These are phyloP conservation scores for Biancaea sappan DNA, from an alignment of 306 rosid species.

Conservation along the genomic window DNA sequence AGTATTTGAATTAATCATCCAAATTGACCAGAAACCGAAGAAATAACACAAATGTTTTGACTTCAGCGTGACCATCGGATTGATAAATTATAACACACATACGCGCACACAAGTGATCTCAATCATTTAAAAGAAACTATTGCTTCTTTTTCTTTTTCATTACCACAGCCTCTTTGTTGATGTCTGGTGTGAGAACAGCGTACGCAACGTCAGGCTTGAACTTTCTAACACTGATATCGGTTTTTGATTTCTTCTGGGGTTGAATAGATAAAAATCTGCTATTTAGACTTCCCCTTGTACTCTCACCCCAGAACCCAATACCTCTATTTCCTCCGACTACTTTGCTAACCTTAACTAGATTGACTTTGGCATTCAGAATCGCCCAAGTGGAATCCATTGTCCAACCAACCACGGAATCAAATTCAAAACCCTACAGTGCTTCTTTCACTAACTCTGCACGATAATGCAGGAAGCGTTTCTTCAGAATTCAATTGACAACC, in stretches of 20 bases:
- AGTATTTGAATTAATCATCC: neutral
- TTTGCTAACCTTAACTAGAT: constrained; percentile 7
- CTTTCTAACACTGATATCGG: constrained; percentile 22
- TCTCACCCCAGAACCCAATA: constrained; percentile 64
- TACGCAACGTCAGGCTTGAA: constrained; percentile 46
- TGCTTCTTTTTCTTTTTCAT: constrained; percentile 7
- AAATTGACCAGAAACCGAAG: neutral
- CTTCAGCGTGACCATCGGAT: neutral
- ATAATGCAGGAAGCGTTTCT: constrained; percentile 10
- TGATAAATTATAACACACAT: neutral
- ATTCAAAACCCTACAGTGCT: constrained; percentile 7
- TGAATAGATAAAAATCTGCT: constrained; percentile 34
- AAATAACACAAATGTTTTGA: neutral
- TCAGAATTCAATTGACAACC: neutral
- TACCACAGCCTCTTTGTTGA: constrained; percentile 47
- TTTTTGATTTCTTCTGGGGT: constrained; percentile 34
- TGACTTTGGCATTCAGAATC: constrained; percentile 43
- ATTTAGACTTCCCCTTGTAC: constrained; percentile 42
- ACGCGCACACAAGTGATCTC: neutral
- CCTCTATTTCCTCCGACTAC: constrained; percentile 29
- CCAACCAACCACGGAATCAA: constrained; percentile 15
- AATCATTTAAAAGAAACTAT: neutral
- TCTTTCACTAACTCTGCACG: constrained; percentile 1
- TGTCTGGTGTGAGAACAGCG: constrained; percentile 62
- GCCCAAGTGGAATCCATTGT: constrained; percentile 66